Evolutionary conservation across 768 basidiomycete species (phyloP).

Genomic region (Macrolepiota dolichaula): DNA sequence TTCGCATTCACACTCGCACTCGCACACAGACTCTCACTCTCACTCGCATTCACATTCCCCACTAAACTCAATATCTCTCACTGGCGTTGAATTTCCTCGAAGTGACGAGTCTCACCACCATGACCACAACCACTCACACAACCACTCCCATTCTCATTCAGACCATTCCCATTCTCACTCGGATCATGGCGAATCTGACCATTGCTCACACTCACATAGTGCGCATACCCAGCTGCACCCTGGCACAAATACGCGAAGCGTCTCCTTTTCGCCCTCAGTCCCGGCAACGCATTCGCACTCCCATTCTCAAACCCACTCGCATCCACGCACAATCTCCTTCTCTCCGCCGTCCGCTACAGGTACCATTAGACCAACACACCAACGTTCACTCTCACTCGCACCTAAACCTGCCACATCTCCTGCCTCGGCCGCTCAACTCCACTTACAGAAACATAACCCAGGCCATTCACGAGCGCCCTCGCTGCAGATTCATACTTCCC

Average conservation of each 20-base stretch:
- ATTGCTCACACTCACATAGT: conserved; percentile 21
- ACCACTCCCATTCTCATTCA: conserved; percentile 25
- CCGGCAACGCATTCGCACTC: conserved; percentile 27
- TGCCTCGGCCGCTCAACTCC: conserved; percentile 9
- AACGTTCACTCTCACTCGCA: conserved; percentile 17
- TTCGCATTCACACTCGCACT: conserved; percentile 15
- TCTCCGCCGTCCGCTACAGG: conserved; percentile 1
- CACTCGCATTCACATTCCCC: conserved; percentile 24
- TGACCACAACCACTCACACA: conserved; percentile 17
- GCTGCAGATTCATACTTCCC: conserved; percentile 30
- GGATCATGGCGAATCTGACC: conserved; percentile 18
- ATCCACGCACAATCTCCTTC: conserved; percentile 2
- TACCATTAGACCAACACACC: conserved; percentile 17
- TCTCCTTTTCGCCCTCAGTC: conserved; percentile 22
- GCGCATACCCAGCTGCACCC: not conserved
- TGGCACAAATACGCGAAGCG: conserved; percentile 4
- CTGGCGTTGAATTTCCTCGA: conserved; percentile 19
- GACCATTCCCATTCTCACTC: conserved; percentile 20
- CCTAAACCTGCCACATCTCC: conserved; percentile 12
- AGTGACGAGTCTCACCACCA: conserved; percentile 1
- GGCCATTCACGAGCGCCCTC: conserved; percentile 17
- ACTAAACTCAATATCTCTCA: conserved; percentile 14
- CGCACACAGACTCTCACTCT: conserved; percentile 17
- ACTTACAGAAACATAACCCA: conserved; percentile 10
- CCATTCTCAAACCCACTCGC: conserved; percentile 3